Percentiles rank a stretch among this genome's conserved stretches.
Evolutionary conservation across 345 rosid genomes (phyloP).

Genomic region (Populus pruinosa): DNA sequence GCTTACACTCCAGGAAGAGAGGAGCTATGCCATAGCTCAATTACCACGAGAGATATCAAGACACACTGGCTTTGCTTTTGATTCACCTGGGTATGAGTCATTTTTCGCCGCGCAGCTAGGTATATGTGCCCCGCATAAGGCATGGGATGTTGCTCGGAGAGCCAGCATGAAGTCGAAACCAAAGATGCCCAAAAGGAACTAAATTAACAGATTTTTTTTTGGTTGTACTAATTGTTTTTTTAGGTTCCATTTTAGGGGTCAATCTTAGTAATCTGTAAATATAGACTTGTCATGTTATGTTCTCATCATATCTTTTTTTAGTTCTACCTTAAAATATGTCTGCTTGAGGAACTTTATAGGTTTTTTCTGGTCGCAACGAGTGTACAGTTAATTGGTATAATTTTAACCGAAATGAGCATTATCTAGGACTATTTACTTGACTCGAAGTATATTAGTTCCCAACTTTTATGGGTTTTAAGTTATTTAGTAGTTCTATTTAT

Average conservation of each 20-base stretch:
- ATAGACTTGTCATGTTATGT: neutral
- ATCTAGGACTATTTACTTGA: too few relatives aligned
- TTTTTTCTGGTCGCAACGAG: neutral
- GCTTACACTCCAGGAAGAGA: conserved; percentile 73
- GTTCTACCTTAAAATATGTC: neutral
- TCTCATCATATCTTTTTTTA: neutral
- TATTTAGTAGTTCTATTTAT: too few relatives aligned
- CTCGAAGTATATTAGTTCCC: too few relatives aligned
- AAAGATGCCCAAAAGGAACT: conserved; percentile 37
- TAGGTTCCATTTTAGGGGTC: neutral
- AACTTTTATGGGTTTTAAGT: too few relatives aligned
- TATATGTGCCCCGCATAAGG: conserved; percentile 80
- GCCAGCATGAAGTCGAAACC: conserved; percentile 74
- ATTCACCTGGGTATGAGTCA: conserved; percentile 96
- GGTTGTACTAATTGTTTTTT: neutral
- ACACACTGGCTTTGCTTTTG: conserved; percentile 95
- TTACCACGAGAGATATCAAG: conserved; percentile 84
- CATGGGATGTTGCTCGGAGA: conserved; percentile 98
- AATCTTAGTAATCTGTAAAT: conserved; percentile 8
- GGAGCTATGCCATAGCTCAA: conserved; percentile 76
- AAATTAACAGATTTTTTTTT: neutral
- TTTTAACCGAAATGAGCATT: neutral
- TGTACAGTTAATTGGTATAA: conserved; percentile 17
- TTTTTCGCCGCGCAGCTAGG: conserved; percentile 93
- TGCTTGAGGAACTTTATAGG: neutral